These are phyloP conservation scores for Acanthamoeba lenticulata DNA, from an alignment of 208 protist species.

Conservation along the genomic window DNA sequence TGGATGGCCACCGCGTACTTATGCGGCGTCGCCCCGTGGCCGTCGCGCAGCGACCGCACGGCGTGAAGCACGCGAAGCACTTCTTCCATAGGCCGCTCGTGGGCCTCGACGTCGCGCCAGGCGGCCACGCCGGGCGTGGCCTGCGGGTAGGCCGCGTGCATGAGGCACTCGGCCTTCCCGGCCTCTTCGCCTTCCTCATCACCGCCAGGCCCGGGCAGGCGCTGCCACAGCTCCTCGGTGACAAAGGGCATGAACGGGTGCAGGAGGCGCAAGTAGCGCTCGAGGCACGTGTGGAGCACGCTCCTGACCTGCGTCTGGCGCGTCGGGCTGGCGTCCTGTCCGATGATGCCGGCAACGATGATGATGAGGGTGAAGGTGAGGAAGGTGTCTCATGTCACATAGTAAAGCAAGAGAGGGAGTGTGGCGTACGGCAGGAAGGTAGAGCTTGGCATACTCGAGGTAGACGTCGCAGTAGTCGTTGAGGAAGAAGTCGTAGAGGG, in stretches of 20 bases:
- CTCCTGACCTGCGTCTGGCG: slow-evolving; percentile 66
- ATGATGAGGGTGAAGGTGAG: too few species aligned
- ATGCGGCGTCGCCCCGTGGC: not conserved
- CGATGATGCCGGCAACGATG: too few species aligned
- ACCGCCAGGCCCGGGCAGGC: not conserved
- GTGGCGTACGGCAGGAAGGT: not conserved
- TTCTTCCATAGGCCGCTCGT: not conserved
- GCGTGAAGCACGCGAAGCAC: not conserved
- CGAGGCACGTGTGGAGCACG: slow-evolving; percentile 88
- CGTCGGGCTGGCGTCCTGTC: slow-evolving; percentile 62
- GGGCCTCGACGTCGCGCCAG: not conserved
- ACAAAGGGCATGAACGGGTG: slow-evolving; percentile 99
- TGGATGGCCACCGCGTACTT: not conserved
- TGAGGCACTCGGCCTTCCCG: not conserved
- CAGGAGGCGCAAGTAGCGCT: slow-evolving; percentile 94
- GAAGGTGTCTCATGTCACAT: not conserved
- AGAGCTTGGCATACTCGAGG: slow-evolving; percentile 93
- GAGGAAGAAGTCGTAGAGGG: slow-evolving; percentile 96
- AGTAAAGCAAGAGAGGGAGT: not conserved
- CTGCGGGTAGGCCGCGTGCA: not conserved
- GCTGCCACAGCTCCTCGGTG: slow-evolving; percentile 97
- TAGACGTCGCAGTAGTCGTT: slow-evolving; percentile 99
- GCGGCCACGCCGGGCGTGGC: not conserved
- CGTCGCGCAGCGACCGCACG: slow-evolving; percentile 1
- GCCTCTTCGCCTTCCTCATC: not conserved